Conservation (phyloP, 768 basidiomycete genomes). For the Hygrocybe coccinea region DNA sequence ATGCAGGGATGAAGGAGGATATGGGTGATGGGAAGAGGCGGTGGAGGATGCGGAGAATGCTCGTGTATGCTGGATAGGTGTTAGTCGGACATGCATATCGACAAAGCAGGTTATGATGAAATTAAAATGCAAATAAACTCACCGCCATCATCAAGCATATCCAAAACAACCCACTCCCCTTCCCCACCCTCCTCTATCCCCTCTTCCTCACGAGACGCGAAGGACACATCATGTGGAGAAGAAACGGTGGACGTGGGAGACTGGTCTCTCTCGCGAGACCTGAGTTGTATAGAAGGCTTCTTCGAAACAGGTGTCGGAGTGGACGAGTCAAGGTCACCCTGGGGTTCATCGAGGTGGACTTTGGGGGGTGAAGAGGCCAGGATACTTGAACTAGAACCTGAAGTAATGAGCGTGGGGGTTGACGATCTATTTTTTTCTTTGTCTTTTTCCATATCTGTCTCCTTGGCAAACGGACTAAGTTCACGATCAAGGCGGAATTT, state of each 20-base stretch:
- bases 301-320: not conserved
- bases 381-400: not conserved
- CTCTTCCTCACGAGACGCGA: not conserved
- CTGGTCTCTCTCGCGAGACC: too few relatives aligned
- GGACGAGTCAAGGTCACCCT: not conserved
- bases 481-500: slow-evolving; percentile 4
- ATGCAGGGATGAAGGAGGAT: slow-evolving; percentile 39
- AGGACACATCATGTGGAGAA: not conserved
- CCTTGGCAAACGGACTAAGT: slow-evolving; percentile 6
- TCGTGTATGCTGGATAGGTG: slow-evolving; percentile 28
- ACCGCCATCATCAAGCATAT: slow-evolving; percentile 33
- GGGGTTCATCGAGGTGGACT: not conserved
- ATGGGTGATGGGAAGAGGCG: slow-evolving; percentile 28
- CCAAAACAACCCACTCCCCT: slow-evolving; percentile 35
- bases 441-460: slow-evolving; percentile 17
- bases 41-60: slow-evolving; percentile 35
- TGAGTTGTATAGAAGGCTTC: too few relatives aligned
- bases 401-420: not conserved
- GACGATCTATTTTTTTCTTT: slow-evolving; percentile 12
- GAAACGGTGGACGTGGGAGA: not conserved
- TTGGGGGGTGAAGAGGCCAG: not conserved
- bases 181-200: slow-evolving; percentile 1
- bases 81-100: not conserved
- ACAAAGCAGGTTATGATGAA: not conserved
- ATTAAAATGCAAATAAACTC: slow-evolving; percentile 15